A percentile compares a stretch with the other conserved stretches of the same genome.
These are phyloP conservation scores for Polytrichum commune DNA, from an alignment of 225 moss, liverwort and hornwort genomes.

Conservation along the genomic window DNA sequence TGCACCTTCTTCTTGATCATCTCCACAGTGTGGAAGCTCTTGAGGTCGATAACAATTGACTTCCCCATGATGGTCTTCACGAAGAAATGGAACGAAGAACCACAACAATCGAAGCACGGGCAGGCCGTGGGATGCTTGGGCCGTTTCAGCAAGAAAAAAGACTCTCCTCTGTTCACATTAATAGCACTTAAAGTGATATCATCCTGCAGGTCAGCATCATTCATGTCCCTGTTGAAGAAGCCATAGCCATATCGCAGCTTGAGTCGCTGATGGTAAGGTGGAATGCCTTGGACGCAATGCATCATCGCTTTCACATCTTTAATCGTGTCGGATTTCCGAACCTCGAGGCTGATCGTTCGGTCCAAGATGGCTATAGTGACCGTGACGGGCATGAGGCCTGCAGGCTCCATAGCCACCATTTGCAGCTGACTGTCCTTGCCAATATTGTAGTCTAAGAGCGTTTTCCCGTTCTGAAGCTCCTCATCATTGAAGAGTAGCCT, in stretches of 20 bases:
- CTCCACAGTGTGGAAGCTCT: constrained; percentile 41
- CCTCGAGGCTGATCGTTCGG: constrained; percentile 38
- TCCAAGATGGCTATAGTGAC: constrained; percentile 46
- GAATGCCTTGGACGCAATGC: constrained; percentile 42
- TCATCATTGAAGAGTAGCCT: constrained; percentile 39
- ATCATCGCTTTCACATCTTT: constrained; percentile 44
- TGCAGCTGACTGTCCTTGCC: constrained; percentile 38
- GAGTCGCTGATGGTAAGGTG: constrained; percentile 40
- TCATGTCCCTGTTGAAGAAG: constrained; percentile 50
- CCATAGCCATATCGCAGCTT: constrained; percentile 40
- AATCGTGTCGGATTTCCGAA: constrained; percentile 35
- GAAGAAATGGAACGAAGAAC: constrained; percentile 48
- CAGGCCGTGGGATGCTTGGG: constrained; percentile 31
- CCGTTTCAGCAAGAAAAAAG: constrained; percentile 39
- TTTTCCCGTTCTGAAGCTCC: constrained; percentile 37
- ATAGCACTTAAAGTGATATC: constrained; percentile 21
- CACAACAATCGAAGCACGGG: constrained; percentile 46
- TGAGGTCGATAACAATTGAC: constrained; percentile 43
- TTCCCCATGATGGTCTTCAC: constrained; percentile 48
- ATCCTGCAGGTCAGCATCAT: constrained; percentile 39
- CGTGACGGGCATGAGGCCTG: constrained; percentile 32
- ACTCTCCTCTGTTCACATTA: constrained; percentile 42
- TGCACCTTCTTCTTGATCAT: constrained; percentile 41
- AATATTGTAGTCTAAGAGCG: constrained; percentile 26
- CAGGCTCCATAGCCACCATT: constrained; percentile 39